Percentiles rank a stretch among this genome's conserved stretches.
phyloP scores from a whole-genome alignment of 2,329 filamentous ascomycete species.

The Monosporascus sp. region DNA sequence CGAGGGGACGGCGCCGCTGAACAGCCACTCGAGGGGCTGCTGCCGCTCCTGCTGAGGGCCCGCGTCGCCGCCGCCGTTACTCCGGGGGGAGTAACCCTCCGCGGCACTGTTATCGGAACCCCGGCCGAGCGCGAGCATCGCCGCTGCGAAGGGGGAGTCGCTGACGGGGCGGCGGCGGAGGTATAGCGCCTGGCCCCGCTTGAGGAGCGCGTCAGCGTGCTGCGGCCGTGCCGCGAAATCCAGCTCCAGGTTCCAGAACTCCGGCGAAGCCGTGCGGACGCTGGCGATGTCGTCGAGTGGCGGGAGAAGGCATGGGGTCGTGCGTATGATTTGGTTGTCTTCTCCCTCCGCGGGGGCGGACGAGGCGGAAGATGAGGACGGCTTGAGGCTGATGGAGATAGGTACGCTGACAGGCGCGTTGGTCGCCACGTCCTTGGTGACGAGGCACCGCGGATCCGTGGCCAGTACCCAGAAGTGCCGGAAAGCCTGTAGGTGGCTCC shows the following conservation, averaged over 20 bases:
- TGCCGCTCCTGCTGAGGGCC: conserved; percentile 27
- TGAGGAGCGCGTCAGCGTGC: conserved; percentile 57
- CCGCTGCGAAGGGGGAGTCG: conserved; percentile 66
- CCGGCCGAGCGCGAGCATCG: conserved; percentile 64
- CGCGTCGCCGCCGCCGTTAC: conserved; percentile 24
- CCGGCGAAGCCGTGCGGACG: conserved; percentile 54
- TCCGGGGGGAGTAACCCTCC: conserved; percentile 27
- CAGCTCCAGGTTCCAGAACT: conserved; percentile 77
- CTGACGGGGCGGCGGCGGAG: conserved; percentile 65
- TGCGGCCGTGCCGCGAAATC: conserved; percentile 62
- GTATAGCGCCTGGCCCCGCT: conserved; percentile 65
- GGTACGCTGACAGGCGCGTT: conserved; percentile 72
- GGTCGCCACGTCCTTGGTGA: conserved; percentile 82
- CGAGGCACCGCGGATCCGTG: conserved; percentile 80
- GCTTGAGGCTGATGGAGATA: conserved; percentile 58
- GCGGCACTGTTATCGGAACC: not conserved
- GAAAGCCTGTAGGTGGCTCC: conserved; percentile 91
- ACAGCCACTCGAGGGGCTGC: conserved; percentile 67
- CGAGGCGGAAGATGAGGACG: conserved; percentile 7
- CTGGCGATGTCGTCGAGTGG: conserved; percentile 58
- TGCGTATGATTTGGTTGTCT: conserved; percentile 33
- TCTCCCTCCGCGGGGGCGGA: not conserved
- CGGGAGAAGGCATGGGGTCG: conserved; percentile 57
- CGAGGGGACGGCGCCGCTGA: conserved; percentile 50
- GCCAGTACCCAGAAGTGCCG: conserved; percentile 96